phyloP scores from a whole-genome alignment of 176 grass and related monocot genomes.

The Ampelocalamus luodianensis region DNA sequence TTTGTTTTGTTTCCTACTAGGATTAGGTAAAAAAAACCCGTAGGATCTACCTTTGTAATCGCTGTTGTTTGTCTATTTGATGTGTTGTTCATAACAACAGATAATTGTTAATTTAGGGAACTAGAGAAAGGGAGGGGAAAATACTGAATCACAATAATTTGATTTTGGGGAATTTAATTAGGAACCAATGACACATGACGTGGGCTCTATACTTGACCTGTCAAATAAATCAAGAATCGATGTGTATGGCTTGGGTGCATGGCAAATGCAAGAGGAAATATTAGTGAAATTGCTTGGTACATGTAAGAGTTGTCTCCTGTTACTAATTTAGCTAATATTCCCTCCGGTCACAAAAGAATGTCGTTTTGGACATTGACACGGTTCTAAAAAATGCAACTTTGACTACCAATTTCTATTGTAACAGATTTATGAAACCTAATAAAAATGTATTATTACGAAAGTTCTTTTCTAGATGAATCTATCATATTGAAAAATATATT shows the following conservation, averaged over 20 bases:
- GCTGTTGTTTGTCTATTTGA: not conserved
- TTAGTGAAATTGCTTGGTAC: not conserved
- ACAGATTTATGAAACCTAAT: too few species aligned
- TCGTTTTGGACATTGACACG: too few species aligned
- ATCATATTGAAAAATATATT: too few species aligned
- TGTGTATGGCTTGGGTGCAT: not conserved
- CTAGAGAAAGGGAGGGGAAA: not conserved
- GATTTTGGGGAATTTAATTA: not conserved
- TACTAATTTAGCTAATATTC: not conserved
- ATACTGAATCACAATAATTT: not conserved
- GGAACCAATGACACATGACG: constrained; percentile 4
- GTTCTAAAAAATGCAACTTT: too few species aligned
- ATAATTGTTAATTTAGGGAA: not conserved
- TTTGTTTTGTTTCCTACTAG: constrained; percentile 4
- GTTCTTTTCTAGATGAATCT: too few species aligned
- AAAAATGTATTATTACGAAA: too few species aligned
- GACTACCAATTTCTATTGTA: too few species aligned
- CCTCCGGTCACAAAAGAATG: too few species aligned
- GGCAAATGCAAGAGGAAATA: constrained; percentile 4
- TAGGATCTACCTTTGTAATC: not conserved
- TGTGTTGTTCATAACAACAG: not conserved
- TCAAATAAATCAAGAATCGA: not conserved
- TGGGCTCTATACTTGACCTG: not conserved
- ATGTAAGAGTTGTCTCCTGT: not conserved
- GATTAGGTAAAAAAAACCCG: constrained; percentile 8